Evolutionary conservation across 495 filamentous ascomycete genomes (phyloP).

Genomic region (Talaromyces trachyspermus): DNA sequence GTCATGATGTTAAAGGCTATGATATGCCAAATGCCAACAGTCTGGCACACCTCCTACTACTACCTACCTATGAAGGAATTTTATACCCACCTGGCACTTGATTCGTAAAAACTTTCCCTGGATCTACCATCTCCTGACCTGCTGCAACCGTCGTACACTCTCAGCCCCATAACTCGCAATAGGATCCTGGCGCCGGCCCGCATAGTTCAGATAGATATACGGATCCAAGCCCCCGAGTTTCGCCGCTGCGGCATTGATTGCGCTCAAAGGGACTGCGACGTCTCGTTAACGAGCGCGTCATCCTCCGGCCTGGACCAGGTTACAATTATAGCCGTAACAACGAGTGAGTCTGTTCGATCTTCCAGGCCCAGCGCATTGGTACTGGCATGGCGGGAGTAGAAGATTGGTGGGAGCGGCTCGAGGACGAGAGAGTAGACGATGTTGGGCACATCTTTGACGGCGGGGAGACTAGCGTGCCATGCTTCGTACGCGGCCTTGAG

Average conservation of each 20-base stretch:
- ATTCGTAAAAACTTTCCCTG: slow-evolving; percentile 18
- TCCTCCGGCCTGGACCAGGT: slow-evolving; percentile 16
- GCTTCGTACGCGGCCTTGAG: slow-evolving; percentile 12
- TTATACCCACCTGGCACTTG: slow-evolving; percentile 5
- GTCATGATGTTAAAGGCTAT: too few species aligned
- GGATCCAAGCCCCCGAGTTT: slow-evolving; percentile 11
- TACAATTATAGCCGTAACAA: slow-evolving; percentile 13
- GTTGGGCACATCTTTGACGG: slow-evolving; percentile 10
- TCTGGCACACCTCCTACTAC: too few species aligned
- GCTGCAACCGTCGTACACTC: slow-evolving; percentile 22
- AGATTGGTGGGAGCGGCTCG: slow-evolving; percentile 18
- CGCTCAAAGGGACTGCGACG: slow-evolving; percentile 8
- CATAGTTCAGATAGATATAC: slow-evolving; percentile 25
- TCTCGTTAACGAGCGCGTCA: slow-evolving; percentile 12
- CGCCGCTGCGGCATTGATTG: slow-evolving; percentile 12
- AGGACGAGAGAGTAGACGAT: slow-evolving; percentile 17
- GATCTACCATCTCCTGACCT: slow-evolving; percentile 33
- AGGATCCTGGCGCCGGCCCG: slow-evolving; percentile 18
- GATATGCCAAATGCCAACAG: too few species aligned
- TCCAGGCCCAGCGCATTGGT: slow-evolving; percentile 16
- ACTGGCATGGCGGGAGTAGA: slow-evolving; percentile 11
- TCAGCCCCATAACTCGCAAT: slow-evolving; percentile 35
- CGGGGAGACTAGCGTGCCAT: slow-evolving; percentile 11
- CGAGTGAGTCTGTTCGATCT: slow-evolving; percentile 5
- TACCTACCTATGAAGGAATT: slow-evolving; percentile 2